A percentile compares a stretch with the other conserved stretches of the same genome.
Evolutionary conservation across 2,329 filamentous ascomycete genomes (phyloP).

Genomic region (Trichoderma aggressivum): DNA sequence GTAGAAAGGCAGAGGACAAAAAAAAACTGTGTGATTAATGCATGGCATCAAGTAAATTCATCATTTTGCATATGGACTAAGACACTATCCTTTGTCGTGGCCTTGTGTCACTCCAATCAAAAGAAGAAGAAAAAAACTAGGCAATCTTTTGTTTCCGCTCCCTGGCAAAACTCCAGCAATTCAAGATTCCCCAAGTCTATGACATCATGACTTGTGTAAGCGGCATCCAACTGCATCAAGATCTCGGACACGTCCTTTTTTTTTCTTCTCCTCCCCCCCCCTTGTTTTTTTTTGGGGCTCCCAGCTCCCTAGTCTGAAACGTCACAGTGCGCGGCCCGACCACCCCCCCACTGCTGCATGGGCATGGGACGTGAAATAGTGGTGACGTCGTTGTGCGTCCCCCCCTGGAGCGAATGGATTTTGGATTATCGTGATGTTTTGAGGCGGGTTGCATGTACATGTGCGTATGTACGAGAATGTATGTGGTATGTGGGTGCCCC

Average conservation of each 20-base stretch:
- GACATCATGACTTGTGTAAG: not conserved
- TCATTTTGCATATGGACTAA: not conserved
- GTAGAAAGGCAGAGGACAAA: not conserved
- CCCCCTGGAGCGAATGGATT: not conserved
- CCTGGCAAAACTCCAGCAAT: not conserved
- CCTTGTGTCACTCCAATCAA: not conserved
- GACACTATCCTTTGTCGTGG: not conserved
- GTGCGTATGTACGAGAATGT: not conserved
- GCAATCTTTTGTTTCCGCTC: not conserved
- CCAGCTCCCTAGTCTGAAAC: constrained; percentile 1
- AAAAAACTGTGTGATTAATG: constrained; percentile 10
- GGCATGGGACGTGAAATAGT: not conserved
- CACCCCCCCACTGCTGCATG: not conserved
- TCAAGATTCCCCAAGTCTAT: not conserved
- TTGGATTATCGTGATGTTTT: not conserved
- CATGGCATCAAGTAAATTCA: constrained; percentile 2
- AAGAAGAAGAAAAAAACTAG: not conserved
- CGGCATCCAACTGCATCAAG: not conserved
- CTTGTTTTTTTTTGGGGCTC: not conserved
- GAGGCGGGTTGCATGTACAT: not conserved
- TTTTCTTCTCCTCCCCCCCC: not conserved
- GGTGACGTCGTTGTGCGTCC: constrained; percentile 12
- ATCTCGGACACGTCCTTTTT: not conserved
- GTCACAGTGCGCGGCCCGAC: constrained; percentile 1
- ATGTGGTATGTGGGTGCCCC: not conserved